phyloP scores from a whole-genome alignment of 1,284 basidiomycete genomes.

The Apiotrichum porosum region DNA sequence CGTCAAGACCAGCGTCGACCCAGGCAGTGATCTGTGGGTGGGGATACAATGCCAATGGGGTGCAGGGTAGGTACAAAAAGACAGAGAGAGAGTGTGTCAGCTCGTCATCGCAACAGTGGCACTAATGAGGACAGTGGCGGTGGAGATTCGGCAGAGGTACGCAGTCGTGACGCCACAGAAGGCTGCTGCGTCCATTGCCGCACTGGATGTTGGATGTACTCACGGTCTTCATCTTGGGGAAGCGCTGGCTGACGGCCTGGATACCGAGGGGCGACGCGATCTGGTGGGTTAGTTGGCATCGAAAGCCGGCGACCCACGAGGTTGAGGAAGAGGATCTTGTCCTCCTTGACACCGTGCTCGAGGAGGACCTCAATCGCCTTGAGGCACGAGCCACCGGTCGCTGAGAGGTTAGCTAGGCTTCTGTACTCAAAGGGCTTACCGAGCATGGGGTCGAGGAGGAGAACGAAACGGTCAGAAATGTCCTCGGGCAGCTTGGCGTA shows the following conservation, averaged over 20 bases:
- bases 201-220: too few relatives aligned
- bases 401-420: constrained; percentile 50
- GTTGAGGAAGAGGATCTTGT: constrained; percentile 95
- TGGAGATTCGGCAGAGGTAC: not conserved
- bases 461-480: constrained; percentile 83
- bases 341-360: constrained; percentile 71
- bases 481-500: constrained; percentile 82
- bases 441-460: constrained; percentile 96
- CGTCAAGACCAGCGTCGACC: constrained; percentile 93
- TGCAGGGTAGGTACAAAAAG: not conserved
- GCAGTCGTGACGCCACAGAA: not conserved
- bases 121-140: not conserved
- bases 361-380: constrained; percentile 93
- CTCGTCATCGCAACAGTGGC: too few relatives aligned
- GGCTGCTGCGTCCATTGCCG: not conserved
- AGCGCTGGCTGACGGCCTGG: constrained; percentile 70
- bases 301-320: constrained; percentile 56
- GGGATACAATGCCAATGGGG: not conserved
- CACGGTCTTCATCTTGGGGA: constrained; percentile 77
- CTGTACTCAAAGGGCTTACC: constrained; percentile 53
- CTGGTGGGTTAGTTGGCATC: constrained; percentile 49
- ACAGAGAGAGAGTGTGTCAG: not conserved
- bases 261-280: constrained; percentile 90
- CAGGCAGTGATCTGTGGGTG: constrained; percentile 83
- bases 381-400: constrained; percentile 95